Percentiles rank a stretch among this genome's conserved stretches.
phyloP scores from a whole-genome alignment of 163 green algal species.

The Chlorella variabilis region DNA sequence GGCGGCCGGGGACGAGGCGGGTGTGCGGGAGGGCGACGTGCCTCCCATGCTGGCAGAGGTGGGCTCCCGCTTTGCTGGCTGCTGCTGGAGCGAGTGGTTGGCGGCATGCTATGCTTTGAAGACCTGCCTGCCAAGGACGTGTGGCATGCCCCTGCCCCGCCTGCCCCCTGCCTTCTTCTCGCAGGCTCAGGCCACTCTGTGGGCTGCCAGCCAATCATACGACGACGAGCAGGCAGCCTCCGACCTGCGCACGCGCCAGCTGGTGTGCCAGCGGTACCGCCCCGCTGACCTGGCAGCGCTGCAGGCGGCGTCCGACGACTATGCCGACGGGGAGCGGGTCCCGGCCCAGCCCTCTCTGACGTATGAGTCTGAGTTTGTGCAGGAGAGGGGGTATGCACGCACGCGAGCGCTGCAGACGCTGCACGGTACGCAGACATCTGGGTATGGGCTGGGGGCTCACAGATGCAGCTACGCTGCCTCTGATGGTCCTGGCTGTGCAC shows the following conservation, averaged over 20 bases:
- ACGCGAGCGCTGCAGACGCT: not conserved
- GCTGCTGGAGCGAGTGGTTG: too few relatives aligned
- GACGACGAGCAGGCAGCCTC: slow-evolving; percentile 17
- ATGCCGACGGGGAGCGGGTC: slow-evolving; percentile 10
- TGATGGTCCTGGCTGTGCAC: too few relatives aligned
- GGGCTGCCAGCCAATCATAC: slow-evolving; percentile 17
- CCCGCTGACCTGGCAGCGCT: slow-evolving; percentile 10
- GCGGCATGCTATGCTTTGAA: too few relatives aligned
- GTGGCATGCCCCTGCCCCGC: too few relatives aligned
- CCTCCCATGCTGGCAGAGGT: slow-evolving; percentile 29
- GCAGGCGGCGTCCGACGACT: slow-evolving; percentile 18
- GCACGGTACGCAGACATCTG: slow-evolving; percentile 3
- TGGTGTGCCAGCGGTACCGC: slow-evolving; percentile 38
- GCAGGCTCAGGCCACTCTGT: slow-evolving; percentile 33
- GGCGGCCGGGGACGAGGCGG: not conserved
- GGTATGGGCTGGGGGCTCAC: too few relatives aligned
- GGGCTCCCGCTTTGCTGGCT: too few relatives aligned
- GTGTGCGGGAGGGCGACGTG: slow-evolving; percentile 7
- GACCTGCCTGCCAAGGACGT: too few relatives aligned
- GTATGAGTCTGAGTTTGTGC: slow-evolving; percentile 28
- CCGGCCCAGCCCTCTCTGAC: slow-evolving; percentile 10
- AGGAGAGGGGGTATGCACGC: slow-evolving; percentile 16
- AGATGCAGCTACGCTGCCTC: too few relatives aligned
- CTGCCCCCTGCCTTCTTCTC: not conserved
- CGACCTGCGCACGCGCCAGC: slow-evolving; percentile 30